Percentiles rank a stretch among this genome's conserved stretches.
These are phyloP conservation scores for Metschnikowia lunata DNA, from an alignment of 805 yeast genomes.

Conservation along the genomic window DNA sequence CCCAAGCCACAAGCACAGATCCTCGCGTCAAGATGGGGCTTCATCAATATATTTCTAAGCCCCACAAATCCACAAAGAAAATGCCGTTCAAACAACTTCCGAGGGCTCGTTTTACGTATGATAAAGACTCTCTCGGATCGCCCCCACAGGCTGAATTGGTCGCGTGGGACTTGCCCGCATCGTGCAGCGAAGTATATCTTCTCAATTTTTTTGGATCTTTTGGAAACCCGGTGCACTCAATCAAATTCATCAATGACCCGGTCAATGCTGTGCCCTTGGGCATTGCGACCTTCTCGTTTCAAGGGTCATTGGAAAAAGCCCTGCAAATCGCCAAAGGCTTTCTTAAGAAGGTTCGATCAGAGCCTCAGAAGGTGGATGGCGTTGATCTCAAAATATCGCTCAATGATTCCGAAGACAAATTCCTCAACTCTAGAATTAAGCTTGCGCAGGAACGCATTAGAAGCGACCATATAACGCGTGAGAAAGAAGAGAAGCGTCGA, in stretches of 20 bases:
- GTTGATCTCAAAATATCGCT: slow-evolving; percentile 49
- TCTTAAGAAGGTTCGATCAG: slow-evolving; percentile 20
- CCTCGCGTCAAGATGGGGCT: slow-evolving; percentile 34
- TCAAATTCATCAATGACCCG: slow-evolving; percentile 63
- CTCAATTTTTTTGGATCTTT: slow-evolving; percentile 52
- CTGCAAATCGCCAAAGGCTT: slow-evolving; percentile 33
- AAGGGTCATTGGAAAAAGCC: slow-evolving; percentile 48
- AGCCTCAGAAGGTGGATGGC: slow-evolving; percentile 46
- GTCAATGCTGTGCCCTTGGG: slow-evolving; percentile 77
- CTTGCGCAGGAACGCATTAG: slow-evolving; percentile 29
- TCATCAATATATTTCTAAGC: slow-evolving; percentile 31
- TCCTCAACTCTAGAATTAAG: slow-evolving; percentile 28
- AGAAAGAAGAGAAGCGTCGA: slow-evolving; percentile 32
- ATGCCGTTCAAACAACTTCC: slow-evolving; percentile 42
- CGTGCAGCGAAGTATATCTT: slow-evolving; percentile 44
- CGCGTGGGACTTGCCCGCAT: slow-evolving; percentile 59
- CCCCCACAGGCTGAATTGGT: slow-evolving; percentile 69
- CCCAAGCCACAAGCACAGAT: slow-evolving; percentile 25
- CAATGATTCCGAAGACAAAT: slow-evolving; percentile 41
- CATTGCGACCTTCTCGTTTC: slow-evolving; percentile 58
- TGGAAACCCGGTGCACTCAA: slow-evolving; percentile 57
- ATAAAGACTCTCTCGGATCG: slow-evolving; percentile 69
- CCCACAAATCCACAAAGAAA: slow-evolving; percentile 36
- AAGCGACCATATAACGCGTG: slow-evolving; percentile 21
- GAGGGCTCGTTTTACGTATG: slow-evolving; percentile 47